A percentile compares a stretch with the other conserved stretches of the same genome.
Conservation (phyloP, 2,329 filamentous ascomycete species). For the Lizonia empirigonia region DNA sequence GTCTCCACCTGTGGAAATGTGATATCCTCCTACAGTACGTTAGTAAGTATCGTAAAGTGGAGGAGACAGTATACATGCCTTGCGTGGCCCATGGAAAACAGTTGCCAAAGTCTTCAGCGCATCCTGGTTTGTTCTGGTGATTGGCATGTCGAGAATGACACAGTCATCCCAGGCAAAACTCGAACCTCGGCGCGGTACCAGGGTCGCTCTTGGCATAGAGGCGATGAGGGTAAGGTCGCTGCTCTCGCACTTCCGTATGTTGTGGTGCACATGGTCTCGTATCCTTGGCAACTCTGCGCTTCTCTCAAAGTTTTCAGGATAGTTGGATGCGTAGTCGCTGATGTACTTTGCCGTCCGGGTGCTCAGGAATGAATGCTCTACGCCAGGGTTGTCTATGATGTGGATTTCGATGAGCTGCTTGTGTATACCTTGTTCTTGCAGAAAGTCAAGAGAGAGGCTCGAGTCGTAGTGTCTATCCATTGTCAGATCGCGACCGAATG, state of each 20-base stretch:
- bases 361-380: slow-evolving; percentile 61
- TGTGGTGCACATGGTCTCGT: slow-evolving; percentile 54
- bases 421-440: slow-evolving; percentile 59
- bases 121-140: slow-evolving; percentile 59
- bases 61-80: slow-evolving; percentile 18
- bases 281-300: slow-evolving; percentile 53
- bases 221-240: slow-evolving; percentile 64
- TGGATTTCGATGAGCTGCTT: slow-evolving; percentile 57
- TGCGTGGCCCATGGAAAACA: slow-evolving; percentile 60
- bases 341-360: slow-evolving; percentile 63
- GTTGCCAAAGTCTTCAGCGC: slow-evolving; percentile 61
- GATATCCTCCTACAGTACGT: slow-evolving; percentile 34
- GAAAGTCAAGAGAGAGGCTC: slow-evolving; percentile 57
- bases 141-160: slow-evolving; percentile 57
- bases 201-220: slow-evolving; percentile 59
- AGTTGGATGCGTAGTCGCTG: slow-evolving; percentile 60
- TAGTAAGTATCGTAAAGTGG: not conserved
- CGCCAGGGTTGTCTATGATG: slow-evolving; percentile 54
- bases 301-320: slow-evolving; percentile 61
- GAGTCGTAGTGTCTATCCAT: slow-evolving; percentile 42
- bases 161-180: slow-evolving; percentile 45
- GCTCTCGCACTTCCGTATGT: slow-evolving; percentile 60
- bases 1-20: slow-evolving; percentile 45
- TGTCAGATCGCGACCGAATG: slow-evolving; percentile 1
- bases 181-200: slow-evolving; percentile 53